phyloP scores from a whole-genome alignment of 139 green algal species.

The Coelastrella sp. region DNA sequence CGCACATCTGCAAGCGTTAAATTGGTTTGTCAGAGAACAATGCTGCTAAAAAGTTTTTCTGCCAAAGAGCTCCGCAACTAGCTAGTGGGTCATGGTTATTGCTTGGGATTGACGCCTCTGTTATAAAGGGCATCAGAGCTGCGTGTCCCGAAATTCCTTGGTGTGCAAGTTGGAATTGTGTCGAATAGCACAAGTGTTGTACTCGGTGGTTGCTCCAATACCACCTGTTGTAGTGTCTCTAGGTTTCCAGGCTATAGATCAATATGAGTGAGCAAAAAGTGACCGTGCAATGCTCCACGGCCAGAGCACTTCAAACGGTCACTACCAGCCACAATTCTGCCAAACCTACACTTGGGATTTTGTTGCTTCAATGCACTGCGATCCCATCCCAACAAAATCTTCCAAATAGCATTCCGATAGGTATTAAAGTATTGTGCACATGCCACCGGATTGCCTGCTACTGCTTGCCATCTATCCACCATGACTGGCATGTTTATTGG shows the following conservation, averaged over 20 bases:
- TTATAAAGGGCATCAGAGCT: no score
- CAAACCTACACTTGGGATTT: neutral
- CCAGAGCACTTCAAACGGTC: neutral
- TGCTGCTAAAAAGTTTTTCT: no score
- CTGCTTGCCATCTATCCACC: neutral
- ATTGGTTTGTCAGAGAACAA: no score
- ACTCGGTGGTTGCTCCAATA: no score
- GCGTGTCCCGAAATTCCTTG: no score
- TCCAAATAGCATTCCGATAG: neutral
- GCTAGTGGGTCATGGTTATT: no score
- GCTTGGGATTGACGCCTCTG: no score
- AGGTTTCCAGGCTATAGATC: neutral
- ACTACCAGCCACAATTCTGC: neutral
- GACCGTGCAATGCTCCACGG: neutral
- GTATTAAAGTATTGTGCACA: slow-evolving; percentile 7
- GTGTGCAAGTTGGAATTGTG: no score
- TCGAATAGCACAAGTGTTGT: no score
- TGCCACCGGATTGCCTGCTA: neutral
- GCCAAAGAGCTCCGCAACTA: no score
- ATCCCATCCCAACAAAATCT: neutral
- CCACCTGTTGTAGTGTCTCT: no score
- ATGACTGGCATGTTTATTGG: neutral
- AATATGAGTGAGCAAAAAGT: neutral
- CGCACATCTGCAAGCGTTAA: no score
- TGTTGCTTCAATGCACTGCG: neutral